These are phyloP conservation scores for Aethionema arabicum DNA, from an alignment of 345 rosid genomes.

Conservation along the genomic window DNA sequence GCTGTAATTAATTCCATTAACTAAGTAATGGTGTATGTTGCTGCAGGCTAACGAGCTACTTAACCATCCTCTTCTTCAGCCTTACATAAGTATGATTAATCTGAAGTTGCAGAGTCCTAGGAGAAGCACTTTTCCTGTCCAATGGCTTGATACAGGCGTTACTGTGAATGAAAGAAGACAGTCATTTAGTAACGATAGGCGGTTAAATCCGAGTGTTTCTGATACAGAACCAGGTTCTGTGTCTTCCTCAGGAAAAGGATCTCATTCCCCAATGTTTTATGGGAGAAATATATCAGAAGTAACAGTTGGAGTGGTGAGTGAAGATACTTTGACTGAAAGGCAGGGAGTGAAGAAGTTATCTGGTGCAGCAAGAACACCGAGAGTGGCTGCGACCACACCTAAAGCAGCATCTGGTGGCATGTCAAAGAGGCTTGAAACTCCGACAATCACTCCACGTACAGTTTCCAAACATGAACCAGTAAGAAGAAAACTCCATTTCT, in stretches of 20 bases:
- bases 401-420: conserved; percentile 35
- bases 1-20: not conserved
- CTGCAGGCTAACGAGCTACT: conserved; percentile 90
- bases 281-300: conserved; percentile 48
- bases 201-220: conserved; percentile 63
- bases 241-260: conserved; percentile 49
- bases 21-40: conserved; percentile 11
- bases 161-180: conserved; percentile 52
- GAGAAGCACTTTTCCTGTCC: conserved; percentile 43
- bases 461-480: conserved; percentile 43
- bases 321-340: conserved; percentile 42
- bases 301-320: conserved; percentile 45
- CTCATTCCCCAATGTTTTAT: conserved; percentile 44
- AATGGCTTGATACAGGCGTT: conserved; percentile 39
- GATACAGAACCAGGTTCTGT: conserved; percentile 56
- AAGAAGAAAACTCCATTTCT: conserved; percentile 7
- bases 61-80: conserved; percentile 79
- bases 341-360: conserved; percentile 36
- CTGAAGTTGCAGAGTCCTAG: conserved; percentile 67
- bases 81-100: conserved; percentile 65
- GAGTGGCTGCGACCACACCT: conserved; percentile 35
- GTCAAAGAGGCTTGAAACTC: conserved; percentile 44
- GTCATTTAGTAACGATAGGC: conserved; percentile 70
- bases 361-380: conserved; percentile 44
- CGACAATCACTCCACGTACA: conserved; percentile 42